Evolutionary conservation across 805 yeast genomes (phyloP), one percentile per base, ranked within the genome.

Genomic region (Hanseniaspora hatyaiensis): DNA sequence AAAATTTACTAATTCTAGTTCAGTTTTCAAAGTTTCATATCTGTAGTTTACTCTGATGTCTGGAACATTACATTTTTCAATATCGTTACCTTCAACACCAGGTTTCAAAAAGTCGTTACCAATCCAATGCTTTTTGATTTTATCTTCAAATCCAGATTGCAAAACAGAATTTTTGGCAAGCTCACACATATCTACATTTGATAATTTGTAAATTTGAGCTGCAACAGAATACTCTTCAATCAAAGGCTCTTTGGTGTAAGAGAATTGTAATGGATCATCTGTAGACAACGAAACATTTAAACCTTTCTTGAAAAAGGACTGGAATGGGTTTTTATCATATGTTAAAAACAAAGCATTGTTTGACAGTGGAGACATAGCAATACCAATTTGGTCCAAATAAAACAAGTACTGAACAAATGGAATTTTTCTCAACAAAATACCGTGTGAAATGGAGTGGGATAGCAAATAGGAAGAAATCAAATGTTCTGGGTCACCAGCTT

Each of bases 401-500:
- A 78, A 92, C 53, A 92, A 67, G 62, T 92, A 92, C 65, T 92
- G 99, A 53, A 94, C 80, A 63, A 84, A 87, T 41, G 99, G 98
- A 47, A 94, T 75, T 63, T 92, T 92, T 65, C 98, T 78, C 59
- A 92, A 70, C 52, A 89, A 64, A 48, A 92, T 94, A 50, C 99
- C 99, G 62, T 92, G 99, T 11, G 94, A 84, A 51, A 92, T 92
- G 44, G 94, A 85, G 59, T 89, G 94, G 1, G 96, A 79, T 1
- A 92, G 77, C 57, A 92, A 65, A 58, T 82, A 92, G 1, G 98
- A 88, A 43, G 88, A 74, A 38, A 88, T 84, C 59, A 94, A 71
- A 68, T 92, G 98, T 59, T 92, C 97, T 1, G 97, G 96, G 60
- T 92, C 98, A 51, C 99, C 99, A n/a, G 98, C 99, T 65, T 92